Evolutionary conservation across 345 rosid genomes (phyloP).

Genomic region (Corymbia maculata): DNA sequence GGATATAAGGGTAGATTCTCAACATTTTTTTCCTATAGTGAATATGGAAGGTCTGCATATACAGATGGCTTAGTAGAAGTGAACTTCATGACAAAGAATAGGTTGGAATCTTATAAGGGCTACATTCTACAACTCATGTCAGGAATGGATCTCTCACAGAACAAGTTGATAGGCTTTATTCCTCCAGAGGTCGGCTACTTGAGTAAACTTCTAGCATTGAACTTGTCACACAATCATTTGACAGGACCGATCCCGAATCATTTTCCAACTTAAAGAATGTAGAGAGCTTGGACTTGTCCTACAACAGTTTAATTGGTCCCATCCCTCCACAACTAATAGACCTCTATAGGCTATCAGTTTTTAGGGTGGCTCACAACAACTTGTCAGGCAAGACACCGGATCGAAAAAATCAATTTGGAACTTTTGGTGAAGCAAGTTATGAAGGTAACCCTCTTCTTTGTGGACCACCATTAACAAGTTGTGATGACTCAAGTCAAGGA

Average conservation of each 20-base stretch:
- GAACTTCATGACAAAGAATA: background rate
- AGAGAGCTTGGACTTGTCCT: background rate
- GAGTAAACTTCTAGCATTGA: background rate
- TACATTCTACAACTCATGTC: background rate
- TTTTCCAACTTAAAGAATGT: background rate
- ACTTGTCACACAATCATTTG: background rate
- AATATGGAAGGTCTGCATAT: no score
- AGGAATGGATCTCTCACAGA: background rate
- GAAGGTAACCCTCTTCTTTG: background rate
- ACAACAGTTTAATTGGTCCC: background rate
- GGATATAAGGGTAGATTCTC: background rate
- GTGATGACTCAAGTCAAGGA: background rate
- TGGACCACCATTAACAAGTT: background rate
- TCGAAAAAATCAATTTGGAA: background rate
- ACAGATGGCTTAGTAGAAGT: background rate
- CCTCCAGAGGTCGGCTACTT: background rate
- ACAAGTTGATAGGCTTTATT: background rate
- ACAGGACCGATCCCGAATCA: background rate
- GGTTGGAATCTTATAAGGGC: background rate
- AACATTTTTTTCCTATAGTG: background rate
- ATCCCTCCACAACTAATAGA: background rate
- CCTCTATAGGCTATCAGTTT: background rate
- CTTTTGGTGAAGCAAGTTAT: background rate
- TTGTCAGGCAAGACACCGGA: background rate
- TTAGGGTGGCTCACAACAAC: slow-evolving; percentile 5